Percentiles rank a stretch among this genome's conserved stretches.
These are phyloP conservation scores for Vigna radiata DNA, from an alignment of 306 rosid genomes.

Conservation along the genomic window DNA sequence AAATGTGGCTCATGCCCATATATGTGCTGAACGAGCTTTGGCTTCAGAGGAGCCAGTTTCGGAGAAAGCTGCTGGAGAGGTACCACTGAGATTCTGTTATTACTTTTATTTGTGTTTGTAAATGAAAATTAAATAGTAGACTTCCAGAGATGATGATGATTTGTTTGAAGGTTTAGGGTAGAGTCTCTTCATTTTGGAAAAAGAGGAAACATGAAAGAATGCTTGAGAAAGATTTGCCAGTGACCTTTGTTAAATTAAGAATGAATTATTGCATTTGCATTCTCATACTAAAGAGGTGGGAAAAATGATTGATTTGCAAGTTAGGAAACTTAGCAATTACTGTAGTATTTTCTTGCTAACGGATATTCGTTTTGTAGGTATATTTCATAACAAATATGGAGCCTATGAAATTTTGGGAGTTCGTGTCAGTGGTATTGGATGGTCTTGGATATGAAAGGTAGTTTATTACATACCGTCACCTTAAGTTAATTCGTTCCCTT, in stretches of 20 bases:
- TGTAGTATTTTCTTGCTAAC: conserved; percentile 36
- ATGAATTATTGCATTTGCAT: conserved; percentile 4
- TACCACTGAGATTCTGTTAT: conserved; percentile 31
- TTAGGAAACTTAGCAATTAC: conserved; percentile 25
- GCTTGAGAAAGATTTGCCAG: conserved; percentile 4
- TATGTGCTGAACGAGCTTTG: conserved; percentile 92
- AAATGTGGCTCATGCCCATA: conserved; percentile 94
- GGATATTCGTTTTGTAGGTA: conserved; percentile 67
- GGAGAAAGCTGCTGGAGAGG: conserved; percentile 95
- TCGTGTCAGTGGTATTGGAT: conserved; percentile 74
- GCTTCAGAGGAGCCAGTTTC: conserved; percentile 72
- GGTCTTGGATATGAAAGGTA: conserved; percentile 97
- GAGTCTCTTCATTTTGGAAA: conserved; percentile 23
- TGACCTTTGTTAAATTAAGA: conserved; percentile 31
- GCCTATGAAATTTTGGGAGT: conserved; percentile 94
- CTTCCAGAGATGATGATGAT: conserved; percentile 9
- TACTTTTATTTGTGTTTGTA: conserved; percentile 24
- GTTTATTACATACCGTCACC: conserved; percentile 10
- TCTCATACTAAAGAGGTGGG: background rate
- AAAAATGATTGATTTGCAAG: conserved; percentile 11
- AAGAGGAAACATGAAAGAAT: conserved; percentile 33
- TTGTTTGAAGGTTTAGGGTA: conserved; percentile 27
- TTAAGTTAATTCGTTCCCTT: conserved; percentile 25
- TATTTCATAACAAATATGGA: conserved; percentile 96
- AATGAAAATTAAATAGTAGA: conserved; percentile 21